Evolutionary conservation across 805 yeast species (phyloP).

Genomic region (Helenozyma rhizophorensis): DNA sequence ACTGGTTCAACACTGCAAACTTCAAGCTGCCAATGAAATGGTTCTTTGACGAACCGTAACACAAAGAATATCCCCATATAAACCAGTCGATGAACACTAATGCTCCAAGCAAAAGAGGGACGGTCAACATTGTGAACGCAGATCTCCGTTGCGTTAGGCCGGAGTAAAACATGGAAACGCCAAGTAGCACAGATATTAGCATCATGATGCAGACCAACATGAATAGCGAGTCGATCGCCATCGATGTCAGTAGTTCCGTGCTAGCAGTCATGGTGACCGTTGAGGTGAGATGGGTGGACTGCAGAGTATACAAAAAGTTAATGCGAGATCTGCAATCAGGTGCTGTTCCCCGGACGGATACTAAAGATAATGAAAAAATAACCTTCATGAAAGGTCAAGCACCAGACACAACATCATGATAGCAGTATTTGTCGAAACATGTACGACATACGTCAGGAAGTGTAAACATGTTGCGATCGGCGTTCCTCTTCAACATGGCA

Average conservation of each 20-base stretch:
- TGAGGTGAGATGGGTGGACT: background rate
- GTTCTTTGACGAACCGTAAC: conserved; percentile 33
- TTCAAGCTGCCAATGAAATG: conserved; percentile 31
- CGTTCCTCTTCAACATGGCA: conserved; percentile 45
- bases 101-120: conserved; percentile 30
- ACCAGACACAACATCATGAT: too few relatives aligned
- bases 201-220: conserved; percentile 33
- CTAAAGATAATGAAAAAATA: too few relatives aligned
- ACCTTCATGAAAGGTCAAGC: too few relatives aligned
- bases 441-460: conserved; percentile 2
- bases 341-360: too few relatives aligned
- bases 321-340: too few relatives aligned
- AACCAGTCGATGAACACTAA: conserved; percentile 38
- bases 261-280: background rate
- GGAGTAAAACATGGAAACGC: conserved; percentile 37
- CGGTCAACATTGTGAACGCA: conserved; percentile 35
- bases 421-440: conserved; percentile 11
- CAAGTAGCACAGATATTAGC: conserved; percentile 29
- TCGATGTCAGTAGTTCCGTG: conserved; percentile 5
- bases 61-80: conserved; percentile 42
- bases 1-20: conserved; percentile 22
- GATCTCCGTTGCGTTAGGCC: conserved; percentile 42
- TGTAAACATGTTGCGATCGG: background rate
- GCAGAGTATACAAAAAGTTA: too few relatives aligned
- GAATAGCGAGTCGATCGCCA: conserved; percentile 25